Evolutionary conservation across 1,139 yeast species (phyloP).

Genomic region (Kodamaea sp.): DNA sequence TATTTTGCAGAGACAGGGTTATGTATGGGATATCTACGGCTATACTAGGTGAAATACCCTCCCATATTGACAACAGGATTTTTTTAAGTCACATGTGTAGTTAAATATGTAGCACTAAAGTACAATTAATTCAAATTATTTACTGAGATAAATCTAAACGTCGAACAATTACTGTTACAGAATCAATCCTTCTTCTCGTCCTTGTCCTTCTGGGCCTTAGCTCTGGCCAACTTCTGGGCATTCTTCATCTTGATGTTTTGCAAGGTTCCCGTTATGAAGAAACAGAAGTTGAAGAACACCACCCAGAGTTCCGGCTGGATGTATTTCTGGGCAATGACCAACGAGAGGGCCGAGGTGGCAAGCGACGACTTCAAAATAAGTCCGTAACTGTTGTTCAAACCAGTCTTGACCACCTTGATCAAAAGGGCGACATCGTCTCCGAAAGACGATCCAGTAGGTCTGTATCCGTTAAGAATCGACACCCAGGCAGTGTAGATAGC

Average conservation of each 20-base stretch:
- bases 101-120: no score
- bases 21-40: no score
- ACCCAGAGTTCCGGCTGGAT: constrained; percentile 81
- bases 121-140: no score
- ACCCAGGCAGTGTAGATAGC: constrained; percentile 60
- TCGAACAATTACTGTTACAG: no score
- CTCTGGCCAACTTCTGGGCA: constrained; percentile 25
- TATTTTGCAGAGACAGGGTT: no score
- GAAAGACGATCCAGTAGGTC: constrained; percentile 10
- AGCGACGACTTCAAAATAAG: constrained; percentile 66
- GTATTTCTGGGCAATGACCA: constrained; percentile 73
- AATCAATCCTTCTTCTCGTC: constrained; percentile 6
- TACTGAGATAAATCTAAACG: no score
- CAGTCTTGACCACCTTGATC: constrained; percentile 23
- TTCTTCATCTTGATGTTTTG: constrained; percentile 70
- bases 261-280: constrained; percentile 73
- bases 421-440: constrained; percentile 25
- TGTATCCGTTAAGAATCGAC: constrained; percentile 44
- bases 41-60: no score
- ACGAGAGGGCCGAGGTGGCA: constrained; percentile 61
- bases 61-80: no score
- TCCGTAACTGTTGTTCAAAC: constrained; percentile 53
- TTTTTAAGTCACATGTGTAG: no score
- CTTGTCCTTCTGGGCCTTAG: constrained; percentile 1
- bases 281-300: constrained; percentile 74